Evolutionary conservation across 2,329 filamentous ascomycete species (phyloP).

Genomic region (Arthrinium phaeospermum): DNA sequence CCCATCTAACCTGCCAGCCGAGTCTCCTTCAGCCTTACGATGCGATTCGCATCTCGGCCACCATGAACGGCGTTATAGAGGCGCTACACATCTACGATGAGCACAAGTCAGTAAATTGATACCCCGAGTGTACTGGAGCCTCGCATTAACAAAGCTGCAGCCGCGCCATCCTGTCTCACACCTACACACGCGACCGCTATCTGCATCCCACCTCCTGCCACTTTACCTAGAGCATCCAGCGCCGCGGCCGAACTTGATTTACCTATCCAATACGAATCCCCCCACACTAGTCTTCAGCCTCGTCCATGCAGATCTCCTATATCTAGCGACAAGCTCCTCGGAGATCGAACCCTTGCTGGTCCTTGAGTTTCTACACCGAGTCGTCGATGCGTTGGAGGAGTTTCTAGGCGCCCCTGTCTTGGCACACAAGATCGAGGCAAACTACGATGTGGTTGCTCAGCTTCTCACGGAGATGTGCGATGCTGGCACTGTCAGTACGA

Average conservation of each 20-base stretch:
- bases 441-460: slow-evolving; percentile 93
- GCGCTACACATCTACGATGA: slow-evolving; percentile 98
- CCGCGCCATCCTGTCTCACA: slow-evolving; percentile 84
- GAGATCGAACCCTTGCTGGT: slow-evolving; percentile 90
- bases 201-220: slow-evolving; percentile 77
- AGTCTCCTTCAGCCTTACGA: slow-evolving; percentile 26
- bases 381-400: slow-evolving; percentile 91
- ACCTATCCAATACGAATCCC: slow-evolving; percentile 81
- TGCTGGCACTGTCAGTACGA: slow-evolving; percentile 85
- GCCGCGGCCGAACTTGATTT: slow-evolving; percentile 85
- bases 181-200: slow-evolving; percentile 81
- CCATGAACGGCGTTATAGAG: slow-evolving; percentile 85
- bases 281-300: slow-evolving; percentile 89
- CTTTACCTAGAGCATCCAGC: slow-evolving; percentile 83
- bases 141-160: slow-evolving; percentile 54
- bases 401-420: slow-evolving; percentile 89
- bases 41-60: slow-evolving; percentile 44
- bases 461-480: slow-evolving; percentile 96
- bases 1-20: slow-evolving; percentile 1
- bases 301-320: slow-evolving; percentile 83
- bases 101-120: slow-evolving; percentile 71
- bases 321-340: slow-evolving; percentile 81
- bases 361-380: slow-evolving; percentile 91
- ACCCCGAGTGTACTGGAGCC: background rate
- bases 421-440: slow-evolving; percentile 83